phyloP scores from a whole-genome alignment of 1,284 basidiomycete species.

The Tilletiopsis washingtonensis region DNA sequence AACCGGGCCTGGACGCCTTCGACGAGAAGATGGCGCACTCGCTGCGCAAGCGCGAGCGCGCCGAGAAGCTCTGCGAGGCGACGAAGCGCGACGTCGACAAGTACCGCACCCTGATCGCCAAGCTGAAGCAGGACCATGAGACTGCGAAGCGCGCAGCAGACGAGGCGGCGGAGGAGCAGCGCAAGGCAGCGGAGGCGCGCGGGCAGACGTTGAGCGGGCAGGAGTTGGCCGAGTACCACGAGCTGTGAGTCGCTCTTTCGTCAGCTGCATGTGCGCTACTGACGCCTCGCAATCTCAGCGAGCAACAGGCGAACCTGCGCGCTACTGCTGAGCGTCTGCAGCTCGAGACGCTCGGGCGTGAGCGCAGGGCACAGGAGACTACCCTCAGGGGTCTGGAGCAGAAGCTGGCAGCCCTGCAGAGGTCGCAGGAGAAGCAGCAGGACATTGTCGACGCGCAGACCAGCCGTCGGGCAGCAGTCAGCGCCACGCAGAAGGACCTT shows the following conservation, averaged over 20 bases:
- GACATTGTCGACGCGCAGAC: too few species aligned
- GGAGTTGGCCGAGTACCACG: constrained; percentile 76
- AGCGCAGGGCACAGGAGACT: constrained; percentile 67
- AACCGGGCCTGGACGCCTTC: constrained; percentile 48
- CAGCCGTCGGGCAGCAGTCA: constrained; percentile 61
- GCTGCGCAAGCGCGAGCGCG: constrained; percentile 66
- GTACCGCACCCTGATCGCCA: constrained; percentile 57
- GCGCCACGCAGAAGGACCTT: constrained; percentile 54
- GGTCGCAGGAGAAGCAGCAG: constrained; percentile 60
- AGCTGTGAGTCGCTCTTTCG: constrained; percentile 57
- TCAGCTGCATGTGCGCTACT: too few species aligned
- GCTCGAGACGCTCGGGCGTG: constrained; percentile 70
- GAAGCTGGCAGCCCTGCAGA: constrained; percentile 60
- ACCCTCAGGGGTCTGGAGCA: constrained; percentile 55
- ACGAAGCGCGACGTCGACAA: constrained; percentile 63
- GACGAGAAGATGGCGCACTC: constrained; percentile 83
- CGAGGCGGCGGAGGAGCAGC: constrained; percentile 60
- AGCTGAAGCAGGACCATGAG: constrained; percentile 63
- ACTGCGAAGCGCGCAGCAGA: constrained; percentile 53
- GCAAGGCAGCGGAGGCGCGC: constrained; percentile 58
- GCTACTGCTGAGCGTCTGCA: constrained; percentile 81
- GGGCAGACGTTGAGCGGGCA: constrained; percentile 74
- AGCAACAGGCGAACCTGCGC: constrained; percentile 58
- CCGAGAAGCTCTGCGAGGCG: constrained; percentile 59
- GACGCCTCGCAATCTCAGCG: too few species aligned